These are phyloP conservation scores for Aureobasidium uvarum DNA, from an alignment of 2,329 filamentous ascomycete species.

Conservation along the genomic window DNA sequence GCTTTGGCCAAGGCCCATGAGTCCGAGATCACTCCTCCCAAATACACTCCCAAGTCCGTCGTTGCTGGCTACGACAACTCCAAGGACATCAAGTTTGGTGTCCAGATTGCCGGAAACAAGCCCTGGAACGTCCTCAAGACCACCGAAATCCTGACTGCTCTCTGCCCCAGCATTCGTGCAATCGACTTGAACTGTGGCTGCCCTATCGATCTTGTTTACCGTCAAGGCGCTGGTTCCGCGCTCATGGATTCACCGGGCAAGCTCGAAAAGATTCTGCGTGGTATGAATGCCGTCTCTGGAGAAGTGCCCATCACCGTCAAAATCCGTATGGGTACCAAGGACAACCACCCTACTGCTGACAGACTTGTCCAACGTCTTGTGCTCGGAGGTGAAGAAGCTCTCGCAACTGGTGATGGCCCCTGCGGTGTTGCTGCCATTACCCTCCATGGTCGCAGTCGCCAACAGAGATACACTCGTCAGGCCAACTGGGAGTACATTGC, in stretches of 20 bases:
- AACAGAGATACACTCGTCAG: slow-evolving; percentile 86
- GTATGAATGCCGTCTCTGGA: slow-evolving; percentile 91
- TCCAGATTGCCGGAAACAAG: slow-evolving; percentile 88
- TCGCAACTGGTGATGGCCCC: slow-evolving; percentile 64
- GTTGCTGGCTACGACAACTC: slow-evolving; percentile 77
- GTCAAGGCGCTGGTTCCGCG: slow-evolving; percentile 83
- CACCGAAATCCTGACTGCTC: slow-evolving; percentile 72
- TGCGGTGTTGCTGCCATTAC: slow-evolving; percentile 93
- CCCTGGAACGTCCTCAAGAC: slow-evolving; percentile 88
- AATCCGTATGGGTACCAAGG: slow-evolving; percentile 86
- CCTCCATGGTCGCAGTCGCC: slow-evolving; percentile 85
- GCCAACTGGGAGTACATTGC: slow-evolving; percentile 97
- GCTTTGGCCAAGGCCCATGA: slow-evolving; percentile 90
- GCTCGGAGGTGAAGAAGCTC: slow-evolving; percentile 71
- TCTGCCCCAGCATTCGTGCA: slow-evolving; percentile 79
- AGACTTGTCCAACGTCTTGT: slow-evolving; percentile 81
- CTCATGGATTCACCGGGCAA: slow-evolving; percentile 86
- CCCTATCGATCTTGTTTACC: slow-evolving; percentile 91
- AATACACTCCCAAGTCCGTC: slow-evolving; percentile 58
- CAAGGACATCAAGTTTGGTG: slow-evolving; percentile 83
- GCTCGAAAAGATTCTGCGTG: slow-evolving; percentile 88
- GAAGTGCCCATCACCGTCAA: slow-evolving; percentile 93
- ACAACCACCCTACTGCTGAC: slow-evolving; percentile 72
- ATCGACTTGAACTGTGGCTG: slow-evolving; percentile 97
- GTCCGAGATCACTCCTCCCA: slow-evolving; percentile 72